Conservation (phyloP, 768 basidiomycete genomes). For the Strobilomyces confusus region DNA sequence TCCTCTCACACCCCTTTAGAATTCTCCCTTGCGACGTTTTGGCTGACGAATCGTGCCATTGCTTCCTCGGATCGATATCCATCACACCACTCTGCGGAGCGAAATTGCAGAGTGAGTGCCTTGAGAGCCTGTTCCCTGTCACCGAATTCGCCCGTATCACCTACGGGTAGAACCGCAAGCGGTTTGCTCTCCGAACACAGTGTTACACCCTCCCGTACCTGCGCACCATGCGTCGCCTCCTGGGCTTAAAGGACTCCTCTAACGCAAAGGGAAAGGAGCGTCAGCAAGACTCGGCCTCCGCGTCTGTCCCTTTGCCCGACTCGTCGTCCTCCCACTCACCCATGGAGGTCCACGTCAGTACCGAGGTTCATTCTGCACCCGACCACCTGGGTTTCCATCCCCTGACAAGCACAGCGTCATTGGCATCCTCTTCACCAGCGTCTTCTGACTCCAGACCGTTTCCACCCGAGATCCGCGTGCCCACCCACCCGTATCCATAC, state of each 20-base stretch:
- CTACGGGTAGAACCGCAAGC: conserved; percentile 16
- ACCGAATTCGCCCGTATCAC: conserved; percentile 9
- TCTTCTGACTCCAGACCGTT: conserved; percentile 19
- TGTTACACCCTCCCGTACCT: conserved; percentile 8
- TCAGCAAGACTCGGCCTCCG: conserved; percentile 10
- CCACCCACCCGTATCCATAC: conserved; percentile 32
- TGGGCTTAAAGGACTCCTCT: conserved; percentile 26
- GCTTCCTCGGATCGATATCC: conserved; percentile 4
- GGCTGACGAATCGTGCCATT: conserved; percentile 3
- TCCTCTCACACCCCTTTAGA: background rate
- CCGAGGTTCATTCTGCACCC: conserved; percentile 25
- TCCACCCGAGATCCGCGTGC: conserved; percentile 32
- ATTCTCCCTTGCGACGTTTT: background rate
- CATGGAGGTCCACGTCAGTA: conserved; percentile 29
- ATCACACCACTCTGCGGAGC: background rate
- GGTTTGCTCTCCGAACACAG: conserved; percentile 18
- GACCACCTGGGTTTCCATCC: conserved; percentile 16
- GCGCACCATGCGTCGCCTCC: conserved; percentile 28
- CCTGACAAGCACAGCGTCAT: conserved; percentile 17
- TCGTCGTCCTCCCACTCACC: conserved; percentile 1
- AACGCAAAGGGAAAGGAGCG: conserved; percentile 26
- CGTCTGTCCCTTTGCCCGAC: conserved; percentile 5
- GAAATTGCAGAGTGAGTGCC: conserved; percentile 15
- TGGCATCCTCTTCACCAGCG: conserved; percentile 17
- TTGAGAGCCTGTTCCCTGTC: conserved; percentile 8